Evolutionary conservation across 1,284 basidiomycete species (phyloP).

Genomic region (Papiliotrema terrestris): DNA sequence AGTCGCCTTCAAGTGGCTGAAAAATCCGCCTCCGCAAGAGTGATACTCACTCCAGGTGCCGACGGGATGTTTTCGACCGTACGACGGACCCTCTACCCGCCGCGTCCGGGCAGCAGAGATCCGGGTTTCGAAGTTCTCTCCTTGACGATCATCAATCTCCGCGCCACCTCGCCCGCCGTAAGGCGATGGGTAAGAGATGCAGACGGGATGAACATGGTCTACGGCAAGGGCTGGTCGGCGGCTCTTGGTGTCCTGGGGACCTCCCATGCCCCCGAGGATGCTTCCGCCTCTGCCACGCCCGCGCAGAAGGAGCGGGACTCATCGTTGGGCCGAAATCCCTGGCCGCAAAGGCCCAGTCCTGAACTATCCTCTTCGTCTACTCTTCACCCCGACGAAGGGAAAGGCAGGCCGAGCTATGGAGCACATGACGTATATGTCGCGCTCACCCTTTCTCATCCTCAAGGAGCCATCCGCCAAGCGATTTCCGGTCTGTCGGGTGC

Average conservation of each 20-base stretch:
- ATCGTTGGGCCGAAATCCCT: too few species aligned
- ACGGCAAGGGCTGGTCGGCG: slow-evolving; percentile 15
- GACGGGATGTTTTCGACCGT: slow-evolving; percentile 25
- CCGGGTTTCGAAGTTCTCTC: slow-evolving; percentile 2
- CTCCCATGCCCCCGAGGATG: background rate
- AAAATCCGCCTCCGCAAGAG: background rate
- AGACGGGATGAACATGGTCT: slow-evolving; percentile 14
- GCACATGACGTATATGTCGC: slow-evolving; percentile 10
- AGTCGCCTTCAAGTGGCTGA: background rate
- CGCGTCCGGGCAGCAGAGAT: background rate
- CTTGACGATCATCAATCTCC: slow-evolving; percentile 15
- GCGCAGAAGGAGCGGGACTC: too few species aligned
- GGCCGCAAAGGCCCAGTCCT: too few species aligned
- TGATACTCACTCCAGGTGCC: slow-evolving; percentile 9
- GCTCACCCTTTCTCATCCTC: slow-evolving; percentile 14
- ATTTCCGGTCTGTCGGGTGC: background rate
- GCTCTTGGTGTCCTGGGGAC: background rate
- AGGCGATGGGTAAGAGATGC: slow-evolving; percentile 11
- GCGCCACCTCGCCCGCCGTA: slow-evolving; percentile 1
- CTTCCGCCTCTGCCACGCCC: too few species aligned
- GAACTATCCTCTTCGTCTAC: too few species aligned
- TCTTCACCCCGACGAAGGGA: too few species aligned
- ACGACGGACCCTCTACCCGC: slow-evolving; percentile 9
- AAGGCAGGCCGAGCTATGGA: too few species aligned
- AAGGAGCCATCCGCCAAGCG: background rate